Base-by-base conservation (phyloP, 2,329 filamentous ascomycete species). In the Drechslerella stenobrocha region DNA sequence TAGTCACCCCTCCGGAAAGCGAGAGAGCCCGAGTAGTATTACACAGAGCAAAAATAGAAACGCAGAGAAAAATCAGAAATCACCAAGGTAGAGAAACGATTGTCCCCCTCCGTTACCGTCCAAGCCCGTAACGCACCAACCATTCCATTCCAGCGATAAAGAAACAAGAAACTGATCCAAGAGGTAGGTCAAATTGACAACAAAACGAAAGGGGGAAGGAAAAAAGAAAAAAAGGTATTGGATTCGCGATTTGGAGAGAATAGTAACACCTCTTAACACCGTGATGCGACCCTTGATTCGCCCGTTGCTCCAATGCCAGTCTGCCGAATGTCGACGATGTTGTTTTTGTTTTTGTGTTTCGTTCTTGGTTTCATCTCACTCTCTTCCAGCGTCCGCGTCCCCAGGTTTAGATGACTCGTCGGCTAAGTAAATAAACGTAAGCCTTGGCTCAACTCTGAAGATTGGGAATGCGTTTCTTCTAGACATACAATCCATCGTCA, bases 401-500 rank as follows among this genome's bases (percentile, higher is more conserved):
- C 40, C 34, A 20, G 26, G 22, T 34, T 51, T 60, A 67, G 22
- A 67, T 60, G 13, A 67, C 61, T 55, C 61, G 61, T 50, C 61
- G 61, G 55, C 61, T 67, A 28, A 34, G 22, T 34, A 55, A 30
- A 15, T 35, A 59, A 32, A 28, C 23, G 61, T 67, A 67, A 67
- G 61, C 53, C 48, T 67, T 45, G 42, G 53, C 42, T 52, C 60
- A 58, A 48, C 15, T 59, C 44, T 45, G 45, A 51, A 35, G 24
- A 24, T 48, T 56, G 61, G 61, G 61, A 50, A 60, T 67, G 53
- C 30, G 18, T 18, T 42, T 42, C 20, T 15, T 60, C 34, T 60
- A 67, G 20, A 60, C 61, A 67, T 67, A 67, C 61, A 67, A 67
- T 61, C 71, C 71, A 76, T 97, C 92, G 76, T 95, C 89, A 72